phyloP scores from a whole-genome alignment of 2,329 filamentous ascomycete genomes.

The Colletotrichum sp. region DNA sequence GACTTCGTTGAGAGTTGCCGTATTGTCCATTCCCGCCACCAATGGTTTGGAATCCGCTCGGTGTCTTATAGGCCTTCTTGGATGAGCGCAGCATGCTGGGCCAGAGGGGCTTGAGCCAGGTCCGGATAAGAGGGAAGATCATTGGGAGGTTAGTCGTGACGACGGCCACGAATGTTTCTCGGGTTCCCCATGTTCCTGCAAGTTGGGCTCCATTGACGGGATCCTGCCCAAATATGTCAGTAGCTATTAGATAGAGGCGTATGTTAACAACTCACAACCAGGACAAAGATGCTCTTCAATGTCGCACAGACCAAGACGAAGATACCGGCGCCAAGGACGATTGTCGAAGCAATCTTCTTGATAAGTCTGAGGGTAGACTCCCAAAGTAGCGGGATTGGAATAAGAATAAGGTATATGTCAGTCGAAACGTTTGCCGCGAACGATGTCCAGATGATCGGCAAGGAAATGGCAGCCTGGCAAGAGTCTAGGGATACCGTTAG shows the following conservation, averaged over 20 bases:
- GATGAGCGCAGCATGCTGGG: constrained; percentile 34
- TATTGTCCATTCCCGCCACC: constrained; percentile 21
- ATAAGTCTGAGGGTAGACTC: constrained; percentile 36
- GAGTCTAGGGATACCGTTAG: constrained; percentile 34
- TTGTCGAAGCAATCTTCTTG: constrained; percentile 41
- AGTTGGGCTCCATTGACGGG: constrained; percentile 43
- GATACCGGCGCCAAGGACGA: constrained; percentile 43
- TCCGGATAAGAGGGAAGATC: constrained; percentile 50
- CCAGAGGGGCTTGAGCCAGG: constrained; percentile 38
- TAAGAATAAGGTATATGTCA: constrained; percentile 63
- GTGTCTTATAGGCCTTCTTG: constrained; percentile 20
- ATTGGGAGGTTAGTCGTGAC: constrained; percentile 49
- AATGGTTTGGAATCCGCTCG: constrained; percentile 17
- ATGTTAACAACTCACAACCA: constrained; percentile 30
- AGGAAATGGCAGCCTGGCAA: constrained; percentile 56
- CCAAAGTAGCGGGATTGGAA: constrained; percentile 59
- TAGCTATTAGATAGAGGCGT: not conserved
- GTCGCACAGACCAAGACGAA: constrained; percentile 43
- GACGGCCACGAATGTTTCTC: constrained; percentile 49
- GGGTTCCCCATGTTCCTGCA: constrained; percentile 46
- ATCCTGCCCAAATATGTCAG: constrained; percentile 30
- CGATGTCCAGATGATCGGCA: constrained; percentile 55
- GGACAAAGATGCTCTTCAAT: constrained; percentile 40
- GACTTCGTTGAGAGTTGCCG: constrained; percentile 22
- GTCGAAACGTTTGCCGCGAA: constrained; percentile 59